Conservation (phyloP, 2,329 filamentous ascomycete genomes). For the Pezicula rhizophila region DNA sequence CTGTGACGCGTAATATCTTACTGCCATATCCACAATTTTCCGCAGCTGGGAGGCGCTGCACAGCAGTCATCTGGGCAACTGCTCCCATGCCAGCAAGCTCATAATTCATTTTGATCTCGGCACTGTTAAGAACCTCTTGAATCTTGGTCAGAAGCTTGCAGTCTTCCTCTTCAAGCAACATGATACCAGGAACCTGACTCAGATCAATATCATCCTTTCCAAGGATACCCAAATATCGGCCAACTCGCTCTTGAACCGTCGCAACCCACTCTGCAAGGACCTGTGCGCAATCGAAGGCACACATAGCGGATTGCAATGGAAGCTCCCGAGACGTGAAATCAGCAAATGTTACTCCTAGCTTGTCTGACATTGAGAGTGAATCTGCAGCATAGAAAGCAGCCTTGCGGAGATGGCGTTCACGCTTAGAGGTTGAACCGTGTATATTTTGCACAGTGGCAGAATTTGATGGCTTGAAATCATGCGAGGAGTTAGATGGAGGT, state of each 20-base stretch:
- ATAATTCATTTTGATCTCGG: conserved; percentile 72
- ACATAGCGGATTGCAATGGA: conserved; percentile 85
- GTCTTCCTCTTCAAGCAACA: conserved; percentile 90
- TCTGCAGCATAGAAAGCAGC: conserved; percentile 95
- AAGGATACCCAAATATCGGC: conserved; percentile 78
- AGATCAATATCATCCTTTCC: conserved; percentile 78
- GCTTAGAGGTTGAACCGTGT: conserved; percentile 53
- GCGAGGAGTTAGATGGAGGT: conserved; percentile 44
- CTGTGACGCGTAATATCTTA: conserved; percentile 77
- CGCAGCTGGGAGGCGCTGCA: conserved; percentile 48
- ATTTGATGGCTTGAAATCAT: conserved; percentile 25
- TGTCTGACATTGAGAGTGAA: conserved; percentile 82
- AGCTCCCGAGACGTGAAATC: conserved; percentile 80
- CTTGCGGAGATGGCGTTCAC: conserved; percentile 83
- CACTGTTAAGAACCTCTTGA: conserved; percentile 67
- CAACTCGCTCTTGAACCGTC: conserved; percentile 90
- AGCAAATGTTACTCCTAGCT: conserved; percentile 76
- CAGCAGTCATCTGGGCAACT: conserved; percentile 42
- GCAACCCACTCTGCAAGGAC: conserved; percentile 92
- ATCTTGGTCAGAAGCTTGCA: conserved; percentile 79
- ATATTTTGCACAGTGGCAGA: conserved; percentile 24
- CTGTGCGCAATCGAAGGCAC: conserved; percentile 88
- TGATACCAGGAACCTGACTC: conserved; percentile 73
- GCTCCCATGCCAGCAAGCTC: conserved; percentile 48
- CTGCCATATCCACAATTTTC: conserved; percentile 72